These are phyloP conservation scores for Pugionium cornutum DNA, from an alignment of 345 rosid genomes.

Conservation along the genomic window DNA sequence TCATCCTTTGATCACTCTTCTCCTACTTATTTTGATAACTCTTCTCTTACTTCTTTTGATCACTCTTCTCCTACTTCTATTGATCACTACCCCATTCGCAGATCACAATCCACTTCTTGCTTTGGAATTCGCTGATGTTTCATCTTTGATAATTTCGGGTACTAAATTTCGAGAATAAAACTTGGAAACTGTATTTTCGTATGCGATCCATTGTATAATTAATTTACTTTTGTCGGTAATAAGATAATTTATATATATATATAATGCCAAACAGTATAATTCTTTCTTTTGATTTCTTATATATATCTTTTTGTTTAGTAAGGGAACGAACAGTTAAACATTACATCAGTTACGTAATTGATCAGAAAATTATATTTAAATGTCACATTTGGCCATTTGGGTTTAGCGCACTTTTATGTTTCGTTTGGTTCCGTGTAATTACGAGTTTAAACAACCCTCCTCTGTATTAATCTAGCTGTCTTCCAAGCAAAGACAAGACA, in stretches of 20 bases:
- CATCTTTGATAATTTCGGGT: slow-evolving; percentile 11
- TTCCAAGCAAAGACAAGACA: slow-evolving; percentile 38
- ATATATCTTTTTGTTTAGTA: not conserved
- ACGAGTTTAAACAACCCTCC: slow-evolving; percentile 19
- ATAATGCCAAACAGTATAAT: slow-evolving; percentile 8
- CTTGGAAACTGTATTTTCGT: not conserved
- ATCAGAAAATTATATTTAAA: not conserved
- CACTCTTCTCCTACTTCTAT: not conserved
- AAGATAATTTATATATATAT: slow-evolving; percentile 6
- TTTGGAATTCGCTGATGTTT: slow-evolving; percentile 27
- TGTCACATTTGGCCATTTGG: slow-evolving; percentile 14
- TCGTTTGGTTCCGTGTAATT: slow-evolving; percentile 8
- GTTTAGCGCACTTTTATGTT: slow-evolving; percentile 11
- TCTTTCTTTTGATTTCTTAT: not conserved
- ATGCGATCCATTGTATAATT: slow-evolving; percentile 7
- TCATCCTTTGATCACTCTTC: slow-evolving; percentile 29
- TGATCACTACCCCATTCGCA: slow-evolving; percentile 25
- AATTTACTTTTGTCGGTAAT: slow-evolving; percentile 20
- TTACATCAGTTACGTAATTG: slow-evolving; percentile 1
- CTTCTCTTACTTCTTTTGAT: slow-evolving; percentile 14
- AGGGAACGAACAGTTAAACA: slow-evolving; percentile 5
- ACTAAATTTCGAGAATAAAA: slow-evolving; percentile 13
- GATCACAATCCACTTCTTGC: slow-evolving; percentile 31
- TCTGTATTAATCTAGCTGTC: slow-evolving; percentile 32
- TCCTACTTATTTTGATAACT: not conserved